Base-by-base conservation (phyloP, 2,329 filamentous ascomycete genomes). In the Nemania diffusa region DNA sequence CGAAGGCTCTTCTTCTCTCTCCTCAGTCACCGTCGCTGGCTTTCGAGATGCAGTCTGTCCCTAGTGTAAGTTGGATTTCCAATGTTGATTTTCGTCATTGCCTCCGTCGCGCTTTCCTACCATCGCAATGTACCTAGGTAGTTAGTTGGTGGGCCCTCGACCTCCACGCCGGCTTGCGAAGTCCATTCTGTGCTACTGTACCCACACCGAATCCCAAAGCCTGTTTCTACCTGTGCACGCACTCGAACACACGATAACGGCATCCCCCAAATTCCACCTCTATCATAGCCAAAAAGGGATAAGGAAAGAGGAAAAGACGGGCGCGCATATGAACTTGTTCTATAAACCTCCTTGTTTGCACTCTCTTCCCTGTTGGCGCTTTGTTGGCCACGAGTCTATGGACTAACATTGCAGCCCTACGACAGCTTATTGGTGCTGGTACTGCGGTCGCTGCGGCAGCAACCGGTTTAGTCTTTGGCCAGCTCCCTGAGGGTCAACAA, bases 371-470 rank as follows among this genome's bases (percentile, higher is more conserved):
- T 65, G 57, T 60, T 40, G 29, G 40, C 34, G 69, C 42, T 51
- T n/a, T 37, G 24, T 51, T 50, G 27, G 20, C 42, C 26, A 37
- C 59, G 34, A 64, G 56, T 57, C 50, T 51, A 40, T 51, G 52
- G 69, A 65, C 73, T 75, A 63, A 76, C 68, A 62, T 52, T 68
- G 63, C 69, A 32, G 60, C 62, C 74, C 24, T 27, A 34, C 34
- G 50, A 40, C 44, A 89, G 87, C 86, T 89, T 74, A 84, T 88
- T 79, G 87, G 86, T 78, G 85, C 87, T 73, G 85, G 87, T 78
- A 87, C 86, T 79, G 86, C 85, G 71, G 84, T 88, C 77, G 87
- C 87, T 79, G 86, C 86, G 75, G 87, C 87, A 73, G 83, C 86
- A 78, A 84, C 82, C 73, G 87, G 87, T 73, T 79, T 89, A 69